A percentile compares a stretch with the other conserved stretches of the same genome.
phyloP scores from a whole-genome alignment of 176 grass and related monocot species.

The Pontederia crassipes region DNA sequence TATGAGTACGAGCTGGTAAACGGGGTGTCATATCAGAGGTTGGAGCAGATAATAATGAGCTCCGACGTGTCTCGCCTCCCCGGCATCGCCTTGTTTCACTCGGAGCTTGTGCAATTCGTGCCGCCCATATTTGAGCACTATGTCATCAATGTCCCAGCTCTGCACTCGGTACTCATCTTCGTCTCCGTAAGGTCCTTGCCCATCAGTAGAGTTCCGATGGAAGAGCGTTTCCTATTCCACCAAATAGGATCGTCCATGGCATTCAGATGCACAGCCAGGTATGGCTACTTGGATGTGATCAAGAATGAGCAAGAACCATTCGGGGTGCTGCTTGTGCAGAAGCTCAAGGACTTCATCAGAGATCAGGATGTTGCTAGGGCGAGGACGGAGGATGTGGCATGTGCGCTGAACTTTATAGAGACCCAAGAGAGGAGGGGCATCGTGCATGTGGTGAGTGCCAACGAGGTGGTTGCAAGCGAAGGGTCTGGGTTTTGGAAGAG shows the following conservation, averaged over 20 bases:
- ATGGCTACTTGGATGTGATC: not conserved
- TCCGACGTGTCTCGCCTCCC: too few species aligned
- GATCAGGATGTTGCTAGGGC: not conserved
- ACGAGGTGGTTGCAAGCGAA: slow-evolving; percentile 37
- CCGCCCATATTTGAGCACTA: slow-evolving; percentile 63
- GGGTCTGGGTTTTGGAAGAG: slow-evolving; percentile 31
- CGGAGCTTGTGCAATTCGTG: slow-evolving; percentile 48
- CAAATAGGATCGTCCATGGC: slow-evolving; percentile 2
- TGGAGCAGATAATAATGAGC: too few species aligned
- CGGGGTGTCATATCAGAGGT: too few species aligned
- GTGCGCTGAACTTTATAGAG: slow-evolving; percentile 29
- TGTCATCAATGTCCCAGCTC: slow-evolving; percentile 39
- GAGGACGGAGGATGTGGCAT: not conserved
- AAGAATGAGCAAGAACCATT: not conserved
- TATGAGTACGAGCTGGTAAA: too few species aligned
- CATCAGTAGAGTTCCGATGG: slow-evolving; percentile 43
- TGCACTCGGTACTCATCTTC: slow-evolving; percentile 59
- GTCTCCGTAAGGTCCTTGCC: slow-evolving; percentile 60
- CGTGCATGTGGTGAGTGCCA: slow-evolving; percentile 50
- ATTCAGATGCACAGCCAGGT: not conserved
- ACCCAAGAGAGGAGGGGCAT: slow-evolving; percentile 39
- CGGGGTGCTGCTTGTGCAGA: not conserved
- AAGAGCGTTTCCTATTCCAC: slow-evolving; percentile 45
- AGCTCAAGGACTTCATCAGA: slow-evolving; percentile 2
- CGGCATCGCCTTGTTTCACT: too few species aligned